Base-by-base conservation (phyloP, 2,329 filamentous ascomycete genomes). In the Alternaria arbusti region DNA sequence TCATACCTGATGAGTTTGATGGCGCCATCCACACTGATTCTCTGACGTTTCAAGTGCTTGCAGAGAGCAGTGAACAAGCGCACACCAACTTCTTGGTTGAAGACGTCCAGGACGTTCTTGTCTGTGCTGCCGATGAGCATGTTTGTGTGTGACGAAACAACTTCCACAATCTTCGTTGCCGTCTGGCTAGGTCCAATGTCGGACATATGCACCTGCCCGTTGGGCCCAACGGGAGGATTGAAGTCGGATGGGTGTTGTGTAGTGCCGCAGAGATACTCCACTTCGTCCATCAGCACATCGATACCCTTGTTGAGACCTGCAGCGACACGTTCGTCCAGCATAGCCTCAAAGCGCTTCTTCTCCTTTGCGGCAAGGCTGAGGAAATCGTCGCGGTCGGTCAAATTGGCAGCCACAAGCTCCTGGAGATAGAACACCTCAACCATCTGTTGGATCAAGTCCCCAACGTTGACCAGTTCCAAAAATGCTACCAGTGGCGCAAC, bases 301-400 rank as follows among this genome's bases (percentile, higher is more conserved):
- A 99, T 98, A 68, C 96, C 96, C 82, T 97, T 97, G 81, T 97
- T 97, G 66, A 99, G 84, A 1, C 96, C 96, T 9, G 95, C 94
- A 5, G 96, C 96, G 8, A 99, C 96, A 64, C 93, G 92, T 81
- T 98, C 96, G 76, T 99, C 96, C 2, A 99, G 89, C 91, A 97
- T 97, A 77, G 97, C 94, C 84, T 99, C 96, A 74, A 98, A 99
- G 69, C 93, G 94, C 83, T 97, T 98, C 87, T 99, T 99, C 68
- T 96, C 94, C 72, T 97, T 91, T 30, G 92, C 91, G 0, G 94
- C 93, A 20, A 94, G 91, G 75, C 97, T 93, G 51, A 99, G 85
- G 74, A 99, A 99, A 81, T 99, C 96, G 77, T 97, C 96, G 46
- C 92, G 90, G 77, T 98, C 95, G 1, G 91, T 91, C 57, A 99